A percentile compares a stretch with the other conserved stretches of the same genome.
phyloP scores from a whole-genome alignment of 1,284 basidiomycete species.

The Papiliotrema nemorosa region DNA sequence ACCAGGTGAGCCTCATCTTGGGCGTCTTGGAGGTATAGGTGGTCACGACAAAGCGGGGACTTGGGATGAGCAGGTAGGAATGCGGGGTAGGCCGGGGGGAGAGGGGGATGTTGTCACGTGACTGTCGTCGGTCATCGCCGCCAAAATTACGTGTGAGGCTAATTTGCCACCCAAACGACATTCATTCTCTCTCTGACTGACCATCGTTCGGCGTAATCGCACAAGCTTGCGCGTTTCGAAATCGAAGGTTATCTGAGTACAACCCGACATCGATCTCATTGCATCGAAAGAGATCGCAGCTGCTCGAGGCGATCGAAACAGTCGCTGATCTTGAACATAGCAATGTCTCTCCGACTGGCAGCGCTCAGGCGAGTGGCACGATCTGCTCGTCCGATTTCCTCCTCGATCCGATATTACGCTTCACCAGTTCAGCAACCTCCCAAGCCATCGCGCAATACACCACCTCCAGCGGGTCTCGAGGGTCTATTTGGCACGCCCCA shows the following conservation, averaged over 20 bases:
- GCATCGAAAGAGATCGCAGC: too few species aligned
- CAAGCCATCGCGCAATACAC: constrained; percentile 32
- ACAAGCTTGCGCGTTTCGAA: neutral
- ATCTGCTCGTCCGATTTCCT: constrained; percentile 7
- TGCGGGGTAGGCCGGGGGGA: constrained; percentile 8
- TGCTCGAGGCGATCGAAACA: too few species aligned
- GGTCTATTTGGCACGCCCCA: constrained; percentile 31
- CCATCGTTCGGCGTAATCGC: constrained; percentile 8
- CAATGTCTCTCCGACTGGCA: constrained; percentile 30
- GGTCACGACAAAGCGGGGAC: neutral
- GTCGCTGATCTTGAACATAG: neutral
- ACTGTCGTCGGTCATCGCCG: neutral
- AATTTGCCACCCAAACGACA: constrained; percentile 3
- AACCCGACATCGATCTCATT: too few species aligned
- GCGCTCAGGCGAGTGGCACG: constrained; percentile 18
- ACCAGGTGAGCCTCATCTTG: neutral
- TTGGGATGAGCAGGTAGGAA: neutral
- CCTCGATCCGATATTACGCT: constrained; percentile 28
- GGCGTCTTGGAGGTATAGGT: neutral
- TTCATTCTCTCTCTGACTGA: neutral
- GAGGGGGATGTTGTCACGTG: too few species aligned
- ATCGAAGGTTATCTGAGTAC: neutral
- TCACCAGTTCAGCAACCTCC: constrained; percentile 28
- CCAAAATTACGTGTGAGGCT: constrained; percentile 2
- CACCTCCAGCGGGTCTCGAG: constrained; percentile 41